Evolutionary conservation across 2,329 filamentous ascomycete species (phyloP), one percentile per base, ranked within the genome.

Genomic region (Aspergillus costaricaensis): DNA sequence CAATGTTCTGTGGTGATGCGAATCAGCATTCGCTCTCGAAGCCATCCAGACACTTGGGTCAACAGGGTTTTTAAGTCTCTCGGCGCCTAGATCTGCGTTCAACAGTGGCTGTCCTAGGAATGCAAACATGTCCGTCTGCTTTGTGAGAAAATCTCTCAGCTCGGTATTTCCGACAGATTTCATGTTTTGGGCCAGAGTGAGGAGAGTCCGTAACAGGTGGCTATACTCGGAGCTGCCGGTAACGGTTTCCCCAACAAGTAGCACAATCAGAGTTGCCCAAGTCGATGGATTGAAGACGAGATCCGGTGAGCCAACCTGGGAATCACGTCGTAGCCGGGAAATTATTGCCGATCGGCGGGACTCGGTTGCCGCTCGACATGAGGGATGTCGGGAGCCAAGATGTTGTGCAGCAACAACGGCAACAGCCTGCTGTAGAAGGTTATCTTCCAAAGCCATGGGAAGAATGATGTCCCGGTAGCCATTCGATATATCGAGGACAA

Each of bases 391-490:
- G 21, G 60, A 25, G 3, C 63, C 57, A n/a, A 71, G 41, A 39
- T 72, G 69, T 25, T 69, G 65, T 21, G 66, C 62, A 1, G 70
- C 62, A 8, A 69, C 68, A 6, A 66, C 63, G 3, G 60, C 58
- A 7, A 72, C 64, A 5, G 70, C 69, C 8, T 57, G 52, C 49
- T 63, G 62, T 8, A 73, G 59, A 5, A 74, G 54, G 5, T 63
- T 55, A 57, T 72, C 65, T 27, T 65, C 55, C 21, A 62, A 66
- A 6, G 71, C 71, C 17, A 73, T 53, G 2, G 71, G 71, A 6
- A 74, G 62, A 8, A 74, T 59, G 2, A 73, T 52, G 49, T 71
- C 62, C 14, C 71, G 70, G 53, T 69, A 73, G 15, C 71, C 71
- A 61, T 74, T 74, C 10, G 64, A 65, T 25, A 67, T 59, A 43